These are phyloP conservation scores for Suillus hirtellus DNA, from an alignment of 768 basidiomycete species.

Conservation along the genomic window DNA sequence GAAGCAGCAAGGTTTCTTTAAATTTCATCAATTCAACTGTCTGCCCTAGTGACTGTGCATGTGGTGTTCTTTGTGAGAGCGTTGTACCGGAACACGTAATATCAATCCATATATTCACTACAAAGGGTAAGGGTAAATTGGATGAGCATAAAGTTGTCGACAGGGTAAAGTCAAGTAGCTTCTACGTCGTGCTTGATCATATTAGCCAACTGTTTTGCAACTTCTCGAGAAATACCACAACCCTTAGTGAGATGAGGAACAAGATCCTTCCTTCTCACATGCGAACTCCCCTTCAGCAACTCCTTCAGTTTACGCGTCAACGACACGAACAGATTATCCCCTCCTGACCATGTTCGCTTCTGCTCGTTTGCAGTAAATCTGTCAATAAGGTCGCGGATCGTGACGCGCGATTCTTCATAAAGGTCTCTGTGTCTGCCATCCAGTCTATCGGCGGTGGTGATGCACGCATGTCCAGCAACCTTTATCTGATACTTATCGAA, in stretches of 20 bases:
- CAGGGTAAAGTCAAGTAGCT: not conserved
- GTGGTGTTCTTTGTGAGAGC: not conserved
- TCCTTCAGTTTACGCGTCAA: slow-evolving; percentile 15
- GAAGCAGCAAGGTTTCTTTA: too few species aligned
- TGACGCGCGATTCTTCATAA: not conserved
- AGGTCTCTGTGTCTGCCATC: not conserved
- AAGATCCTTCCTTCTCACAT: slow-evolving; percentile 22
- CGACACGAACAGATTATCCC: slow-evolving; percentile 19
- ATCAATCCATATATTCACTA: not conserved
- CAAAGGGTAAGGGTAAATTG: not conserved
- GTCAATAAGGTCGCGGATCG: not conserved
- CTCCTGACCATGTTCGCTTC: slow-evolving; percentile 11
- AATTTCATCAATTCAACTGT: too few species aligned
- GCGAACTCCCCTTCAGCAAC: slow-evolving; percentile 16
- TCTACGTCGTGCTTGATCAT: slow-evolving; percentile 21
- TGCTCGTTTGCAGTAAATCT: not conserved
- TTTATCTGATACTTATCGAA: slow-evolving; percentile 30
- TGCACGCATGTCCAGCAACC: slow-evolving; percentile 32
- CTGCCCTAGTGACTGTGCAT: not conserved
- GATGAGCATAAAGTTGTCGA: not conserved
- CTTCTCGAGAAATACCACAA: slow-evolving; percentile 28
- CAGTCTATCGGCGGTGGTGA: slow-evolving; percentile 30
- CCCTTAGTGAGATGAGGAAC: slow-evolving; percentile 23
- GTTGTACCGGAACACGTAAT: not conserved
- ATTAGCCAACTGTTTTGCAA: slow-evolving; percentile 23